These are phyloP conservation scores for Neodidymelliopsis sp. DNA, from an alignment of 2,329 filamentous ascomycete genomes.

Conservation along the genomic window DNA sequence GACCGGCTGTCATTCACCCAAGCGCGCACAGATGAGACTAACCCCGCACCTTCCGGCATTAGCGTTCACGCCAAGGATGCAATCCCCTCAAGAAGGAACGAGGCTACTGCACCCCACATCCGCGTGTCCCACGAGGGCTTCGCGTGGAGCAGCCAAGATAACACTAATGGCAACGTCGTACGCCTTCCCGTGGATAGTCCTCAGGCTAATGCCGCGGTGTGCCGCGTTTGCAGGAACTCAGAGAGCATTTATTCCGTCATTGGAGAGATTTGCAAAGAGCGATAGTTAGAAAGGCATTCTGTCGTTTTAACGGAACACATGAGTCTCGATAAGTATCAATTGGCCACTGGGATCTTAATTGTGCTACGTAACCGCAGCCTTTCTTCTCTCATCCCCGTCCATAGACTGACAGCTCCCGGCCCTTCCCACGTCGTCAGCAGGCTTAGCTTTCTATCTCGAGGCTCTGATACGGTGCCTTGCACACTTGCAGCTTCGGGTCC, in stretches of 20 bases:
- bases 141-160: too few relatives aligned
- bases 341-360: neutral
- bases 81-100: slow-evolving; percentile 25
- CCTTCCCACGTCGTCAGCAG: slow-evolving; percentile 8
- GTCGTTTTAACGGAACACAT: too few relatives aligned
- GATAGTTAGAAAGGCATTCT: too few relatives aligned
- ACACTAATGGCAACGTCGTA: slow-evolving; percentile 27
- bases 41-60: slow-evolving; percentile 33
- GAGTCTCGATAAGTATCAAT: neutral
- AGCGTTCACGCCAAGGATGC: slow-evolving; percentile 32
- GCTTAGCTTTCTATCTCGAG: slow-evolving; percentile 5
- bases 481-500: slow-evolving; percentile 32
- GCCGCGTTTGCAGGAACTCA: slow-evolving; percentile 18
- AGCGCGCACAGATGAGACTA: slow-evolving; percentile 10
- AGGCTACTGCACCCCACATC: slow-evolving; percentile 47
- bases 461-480: slow-evolving; percentile 5
- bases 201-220: slow-evolving; percentile 17
- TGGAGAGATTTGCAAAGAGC: too few relatives aligned
- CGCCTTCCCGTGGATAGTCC: slow-evolving; percentile 26
- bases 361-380: neutral
- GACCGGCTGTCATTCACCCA: neutral
- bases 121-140: slow-evolving; percentile 30
- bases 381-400: neutral
- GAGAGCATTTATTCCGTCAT: slow-evolving; percentile 12
- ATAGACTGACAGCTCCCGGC: neutral